phyloP scores from a whole-genome alignment of 2,329 filamentous ascomycete genomes.

The Arthroderma uncinatum region DNA sequence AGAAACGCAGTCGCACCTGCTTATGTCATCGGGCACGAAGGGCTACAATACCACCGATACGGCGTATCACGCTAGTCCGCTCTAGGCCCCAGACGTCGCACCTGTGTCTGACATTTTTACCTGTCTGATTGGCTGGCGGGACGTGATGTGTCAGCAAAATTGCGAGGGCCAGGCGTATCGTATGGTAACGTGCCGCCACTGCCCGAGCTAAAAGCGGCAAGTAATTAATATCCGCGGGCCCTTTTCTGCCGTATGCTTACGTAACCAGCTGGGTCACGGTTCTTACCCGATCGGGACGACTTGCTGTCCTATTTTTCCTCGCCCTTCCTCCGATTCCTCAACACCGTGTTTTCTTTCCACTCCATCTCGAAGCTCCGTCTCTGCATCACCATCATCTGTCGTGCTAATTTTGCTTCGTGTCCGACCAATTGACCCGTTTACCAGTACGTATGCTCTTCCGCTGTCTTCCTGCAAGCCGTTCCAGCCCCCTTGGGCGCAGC shows the following conservation, averaged over 20 bases:
- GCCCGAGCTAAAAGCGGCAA: conserved; percentile 4
- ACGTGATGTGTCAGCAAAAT: not conserved
- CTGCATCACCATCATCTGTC: not conserved
- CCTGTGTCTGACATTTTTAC: not conserved
- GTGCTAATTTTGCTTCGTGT: not conserved
- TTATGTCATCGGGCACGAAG: not conserved
- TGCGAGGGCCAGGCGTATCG: not conserved
- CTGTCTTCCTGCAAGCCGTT: not conserved
- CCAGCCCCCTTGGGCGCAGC: not conserved
- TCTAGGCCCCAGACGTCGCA: not conserved
- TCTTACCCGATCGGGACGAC: conserved; percentile 1
- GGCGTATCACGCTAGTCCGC: not conserved
- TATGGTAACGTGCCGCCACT: not conserved
- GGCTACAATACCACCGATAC: not conserved
- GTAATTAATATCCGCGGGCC: conserved; percentile 1
- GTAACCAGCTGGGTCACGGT: not conserved
- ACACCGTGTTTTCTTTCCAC: not conserved
- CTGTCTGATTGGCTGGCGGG: not conserved
- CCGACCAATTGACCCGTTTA: not conserved
- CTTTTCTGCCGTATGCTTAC: not conserved
- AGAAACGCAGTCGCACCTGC: not conserved
- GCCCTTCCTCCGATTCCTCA: not conserved
- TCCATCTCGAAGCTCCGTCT: not conserved
- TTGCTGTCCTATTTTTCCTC: conserved; percentile 5
- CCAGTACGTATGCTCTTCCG: not conserved